Evolutionary conservation across 306 rosid genomes (phyloP), one percentile per base, ranked within the genome.

Genomic region (Cucurbita moschata): DNA sequence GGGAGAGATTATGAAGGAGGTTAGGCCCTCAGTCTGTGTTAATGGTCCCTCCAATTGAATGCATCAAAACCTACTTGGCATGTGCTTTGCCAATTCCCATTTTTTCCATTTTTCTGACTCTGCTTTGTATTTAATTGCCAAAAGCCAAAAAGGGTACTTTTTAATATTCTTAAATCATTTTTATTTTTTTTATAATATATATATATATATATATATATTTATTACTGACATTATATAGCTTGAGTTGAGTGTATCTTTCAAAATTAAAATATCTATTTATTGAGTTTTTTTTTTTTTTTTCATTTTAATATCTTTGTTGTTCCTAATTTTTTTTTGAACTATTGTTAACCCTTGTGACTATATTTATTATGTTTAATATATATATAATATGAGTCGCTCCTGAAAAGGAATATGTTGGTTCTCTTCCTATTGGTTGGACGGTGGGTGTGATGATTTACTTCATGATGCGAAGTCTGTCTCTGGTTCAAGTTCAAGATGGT

Each of bases 21-120:
- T 60, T 74, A 74, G 71, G 71, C 55, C 56, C 49, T 73, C 60
- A 53, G 14, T 23, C 46, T 50, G 39, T 49, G 14, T 71, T 37
- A 15, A n/a, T 73, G 76, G 76, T 73, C 76, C 76, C 67, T 55
- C 76, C 77, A 47, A 50, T 58, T 60, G 52, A 74, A 44, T 74
- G 56, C 42, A 74, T 60, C 46, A 46, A 74, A 73, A 57, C 76
- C 76, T 73, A 73, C 68, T 57, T 58, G 53, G 65, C 76, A 73
- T 73, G 76, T 73, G 76, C 67, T 54, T 73, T 73, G 55, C 67
- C 43, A 51, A 59, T 74, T 60, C 4, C 75, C 30, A 71, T 15
- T 51, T 30, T 53, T 53, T 10, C 30, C 50, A 46, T 61, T 15
- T 37, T 15, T 35, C 9, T 26, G 4, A 26, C 16, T 12, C 42